phyloP scores from a whole-genome alignment of 352 stramenopile genomes.

The Globisporangium cederbergense region DNA sequence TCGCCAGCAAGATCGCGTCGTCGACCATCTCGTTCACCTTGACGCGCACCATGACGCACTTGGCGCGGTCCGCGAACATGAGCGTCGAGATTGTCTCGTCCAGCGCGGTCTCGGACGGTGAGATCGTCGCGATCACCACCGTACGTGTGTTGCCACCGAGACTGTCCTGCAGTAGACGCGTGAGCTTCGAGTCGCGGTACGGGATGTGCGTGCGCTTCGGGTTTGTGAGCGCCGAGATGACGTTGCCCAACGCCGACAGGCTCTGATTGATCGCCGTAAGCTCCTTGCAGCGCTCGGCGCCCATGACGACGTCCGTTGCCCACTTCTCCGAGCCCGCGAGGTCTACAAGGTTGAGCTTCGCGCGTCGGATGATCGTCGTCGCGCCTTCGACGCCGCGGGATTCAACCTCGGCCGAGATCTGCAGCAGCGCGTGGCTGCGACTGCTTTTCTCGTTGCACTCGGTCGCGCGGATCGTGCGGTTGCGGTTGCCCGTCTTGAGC shows the following conservation, averaged over 20 bases:
- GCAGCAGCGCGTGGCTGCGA: constrained; percentile 84
- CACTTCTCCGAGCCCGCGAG: constrained; percentile 92
- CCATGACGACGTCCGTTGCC: constrained; percentile 71
- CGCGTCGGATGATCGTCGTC: constrained; percentile 70
- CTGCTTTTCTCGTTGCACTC: constrained; percentile 85
- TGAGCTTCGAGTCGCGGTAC: constrained; percentile 97
- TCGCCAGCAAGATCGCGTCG: constrained; percentile 69
- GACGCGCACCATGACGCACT: constrained; percentile 68
- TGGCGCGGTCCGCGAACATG: constrained; percentile 85
- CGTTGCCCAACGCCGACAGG: constrained; percentile 87
- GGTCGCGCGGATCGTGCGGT: constrained; percentile 87
- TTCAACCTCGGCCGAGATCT: constrained; percentile 81
- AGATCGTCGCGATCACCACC: constrained; percentile 88
- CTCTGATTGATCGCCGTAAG: constrained; percentile 92
- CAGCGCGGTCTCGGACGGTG: constrained; percentile 60
- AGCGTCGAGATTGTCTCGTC: constrained; percentile 92
- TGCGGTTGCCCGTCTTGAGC: constrained; percentile 71
- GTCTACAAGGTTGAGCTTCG: constrained; percentile 91
- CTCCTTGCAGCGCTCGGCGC: constrained; percentile 70
- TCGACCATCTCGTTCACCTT: constrained; percentile 82
- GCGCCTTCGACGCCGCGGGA: constrained; percentile 58
- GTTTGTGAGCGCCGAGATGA: constrained; percentile 82
- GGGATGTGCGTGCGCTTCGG: constrained; percentile 84
- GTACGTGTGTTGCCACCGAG: constrained; percentile 88
- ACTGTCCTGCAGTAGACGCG: constrained; percentile 87